Conservation (phyloP, 192 early-diverging fungal genomes). For the Neocallimastix lanati region DNA sequence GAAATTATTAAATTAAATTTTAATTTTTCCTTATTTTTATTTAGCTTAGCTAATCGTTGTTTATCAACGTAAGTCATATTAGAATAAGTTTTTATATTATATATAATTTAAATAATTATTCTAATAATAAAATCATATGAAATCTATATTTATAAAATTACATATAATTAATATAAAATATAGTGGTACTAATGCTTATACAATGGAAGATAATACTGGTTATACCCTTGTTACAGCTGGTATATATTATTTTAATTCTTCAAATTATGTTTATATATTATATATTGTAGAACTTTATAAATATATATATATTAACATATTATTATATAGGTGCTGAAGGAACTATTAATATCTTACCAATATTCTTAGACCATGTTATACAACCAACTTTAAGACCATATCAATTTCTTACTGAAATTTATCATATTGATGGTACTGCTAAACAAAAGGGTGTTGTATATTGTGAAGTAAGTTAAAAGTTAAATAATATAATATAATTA, state of each 20-base stretch:
- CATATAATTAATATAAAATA: too few relatives aligned
- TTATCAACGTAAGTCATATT: slow-evolving; percentile 27
- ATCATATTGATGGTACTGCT: slow-evolving; percentile 49
- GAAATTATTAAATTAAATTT: not conserved
- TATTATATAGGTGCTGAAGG: slow-evolving; percentile 51
- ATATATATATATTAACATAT: too few relatives aligned
- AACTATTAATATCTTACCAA: slow-evolving; percentile 49
- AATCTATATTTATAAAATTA: too few relatives aligned
- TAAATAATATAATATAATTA: too few relatives aligned
- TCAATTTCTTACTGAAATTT: slow-evolving; percentile 32
- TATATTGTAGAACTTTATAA: too few relatives aligned
- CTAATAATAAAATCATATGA: too few relatives aligned
- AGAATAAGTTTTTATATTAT: too few relatives aligned
- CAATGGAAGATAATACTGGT: slow-evolving; percentile 37
- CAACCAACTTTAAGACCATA: slow-evolving; percentile 45
- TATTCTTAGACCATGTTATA: slow-evolving; percentile 65
- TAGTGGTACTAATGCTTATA: slow-evolving; percentile 14
- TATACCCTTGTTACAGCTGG: slow-evolving; percentile 42
- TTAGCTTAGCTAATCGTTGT: slow-evolving; percentile 39
- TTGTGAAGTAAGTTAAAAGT: slow-evolving; percentile 20
- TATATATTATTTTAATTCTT: too few relatives aligned
- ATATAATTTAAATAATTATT: too few relatives aligned
- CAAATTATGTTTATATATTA: too few relatives aligned
- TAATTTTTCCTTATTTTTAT: not conserved
- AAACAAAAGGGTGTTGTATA: slow-evolving; percentile 65